Evolutionary conservation across 192 early-diverging fungal genomes (phyloP), one percentile per base, ranked within the genome.

Genomic region (Coemansia javaensis): DNA sequence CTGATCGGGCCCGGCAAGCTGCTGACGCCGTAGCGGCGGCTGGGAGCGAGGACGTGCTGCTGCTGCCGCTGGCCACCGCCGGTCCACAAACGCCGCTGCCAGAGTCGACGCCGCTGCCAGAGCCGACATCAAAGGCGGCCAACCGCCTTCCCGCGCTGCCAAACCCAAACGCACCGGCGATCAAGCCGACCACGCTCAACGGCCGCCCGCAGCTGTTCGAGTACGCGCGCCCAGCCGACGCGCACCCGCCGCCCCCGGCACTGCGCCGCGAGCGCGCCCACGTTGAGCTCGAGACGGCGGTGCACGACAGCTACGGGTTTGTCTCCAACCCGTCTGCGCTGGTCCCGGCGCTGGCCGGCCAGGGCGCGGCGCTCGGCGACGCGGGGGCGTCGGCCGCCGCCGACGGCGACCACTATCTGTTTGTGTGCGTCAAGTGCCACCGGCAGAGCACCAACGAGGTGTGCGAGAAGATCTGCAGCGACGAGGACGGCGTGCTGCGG

Each of bases 381-480:
- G 28, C 41, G 2, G 12, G n/a, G 12, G 31, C 24, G 0, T 5
- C 31, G n/a, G 32, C 32, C 23, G 37, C 17, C 18, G 40, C 24
- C 5, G 32, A 17, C 14, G 24, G 44, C 20, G 71, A 75, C 52
- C 71, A 75, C 42, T 67, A 67, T 22, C 47, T 75, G 39, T 75
- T 75, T 63, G 71, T 75, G 0, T 75, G 71, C 35, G 48, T 68
- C 23, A 75, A 75, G 38, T 75, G 71, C 30, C 65, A 75, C 46
- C 64, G 71, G 9, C 70, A 63, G 56, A 75, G 53, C 48, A 64
- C 65, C 6, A 75, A 68, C 32, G 65, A 75, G 38, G 63, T 67
- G 41, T 75, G 71, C 44, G 71, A 75, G 49, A 68, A 67, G 51
- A 61, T 68, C n/a, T 75, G 71, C 40, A 75, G 71, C 36, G 65